Base-by-base conservation (phyloP, 345 rosid species). In the Aethionema arabicum region DNA sequence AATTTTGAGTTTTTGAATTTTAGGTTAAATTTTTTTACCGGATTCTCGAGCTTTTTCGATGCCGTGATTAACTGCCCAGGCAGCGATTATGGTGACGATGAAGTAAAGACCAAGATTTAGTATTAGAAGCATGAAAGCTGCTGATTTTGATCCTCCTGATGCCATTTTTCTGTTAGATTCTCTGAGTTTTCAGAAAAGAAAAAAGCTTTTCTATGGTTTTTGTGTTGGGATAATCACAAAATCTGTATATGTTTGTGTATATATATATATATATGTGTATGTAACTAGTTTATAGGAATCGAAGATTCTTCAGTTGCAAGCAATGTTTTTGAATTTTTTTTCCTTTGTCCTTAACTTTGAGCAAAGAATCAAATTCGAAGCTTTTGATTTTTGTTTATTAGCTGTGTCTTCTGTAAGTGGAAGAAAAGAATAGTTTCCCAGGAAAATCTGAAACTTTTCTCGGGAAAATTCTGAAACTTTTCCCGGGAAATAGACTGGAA, bases 1-100 rank as follows among this genome's bases (percentile, higher is more conserved):
- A 37, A 29, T 9, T 4, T 27, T 7, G 21, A 3, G 15, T 0
- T 38, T 14, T 32, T 30, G 37, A n/a, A 36, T 13, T 4, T 21
- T 21, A 21, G 27, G 27, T 21, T 21, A 21, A 21, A 37, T 2
- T n/a, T n/a, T n/a, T n/a, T 62, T 82, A 87, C 95, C 90, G 33
- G 91, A 54, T 43, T 87, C 88, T 6, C 56, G 86, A 59, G 91
- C 53, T 67, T 67, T 76, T 43, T 75, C 74, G 37, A 92, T 85
- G 33, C 77, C 87, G 63, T 85, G 93, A 73, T 88, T 92, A 8
- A 81, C 72, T 7, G 88, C 89, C 98, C 96, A 89, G 0, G 87
- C 74, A 36, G 95, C 91, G 11, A 81, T 67, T 11, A 81, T 60
- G 7, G 81, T 78, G 60, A 89, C 64, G 47, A 85, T 74, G 61